Percentiles rank a stretch among this genome's conserved stretches.
Evolutionary conservation across 1,284 basidiomycete genomes (phyloP).

Genomic region (Papiliotrema laurentii): DNA sequence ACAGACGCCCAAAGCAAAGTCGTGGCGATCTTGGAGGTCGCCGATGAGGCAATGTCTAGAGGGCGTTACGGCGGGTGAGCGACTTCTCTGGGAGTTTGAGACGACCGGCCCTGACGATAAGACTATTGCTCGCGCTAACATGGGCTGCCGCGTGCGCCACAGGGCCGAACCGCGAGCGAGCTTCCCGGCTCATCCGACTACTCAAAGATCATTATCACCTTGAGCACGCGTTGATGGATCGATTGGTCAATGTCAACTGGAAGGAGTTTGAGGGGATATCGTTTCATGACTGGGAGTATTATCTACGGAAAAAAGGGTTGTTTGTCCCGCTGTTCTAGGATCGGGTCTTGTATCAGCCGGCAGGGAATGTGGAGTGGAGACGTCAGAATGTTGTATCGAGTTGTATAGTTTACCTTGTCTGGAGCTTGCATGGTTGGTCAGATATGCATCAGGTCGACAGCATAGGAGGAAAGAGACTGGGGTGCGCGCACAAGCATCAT

Average conservation of each 20-base stretch:
- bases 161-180: slow-evolving; percentile 2
- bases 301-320: slow-evolving; percentile 11
- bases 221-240: slow-evolving; percentile 12
- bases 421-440: no score
- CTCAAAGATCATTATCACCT: slow-evolving; percentile 16
- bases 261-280: slow-evolving; percentile 4
- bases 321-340: slow-evolving; percentile 18
- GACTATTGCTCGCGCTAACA: slow-evolving; percentile 15
- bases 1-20: slow-evolving; percentile 8
- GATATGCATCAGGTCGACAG: no score
- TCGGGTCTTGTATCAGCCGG: no score
- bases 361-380: no score
- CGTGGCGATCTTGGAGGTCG: slow-evolving; percentile 10
- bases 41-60: slow-evolving; percentile 13
- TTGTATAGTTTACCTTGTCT: no score
- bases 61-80: slow-evolving; percentile 18
- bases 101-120: background rate
- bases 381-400: no score
- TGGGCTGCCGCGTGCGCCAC: slow-evolving; percentile 14
- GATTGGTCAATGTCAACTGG: slow-evolving; percentile 13
- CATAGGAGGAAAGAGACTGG: no score
- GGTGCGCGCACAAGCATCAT: no score
- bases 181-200: slow-evolving; percentile 1
- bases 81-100: background rate
- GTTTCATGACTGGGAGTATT: slow-evolving; percentile 9